Evolutionary conservation across 495 filamentous ascomycete species (phyloP).

Genomic region (Penicillium paxilli): DNA sequence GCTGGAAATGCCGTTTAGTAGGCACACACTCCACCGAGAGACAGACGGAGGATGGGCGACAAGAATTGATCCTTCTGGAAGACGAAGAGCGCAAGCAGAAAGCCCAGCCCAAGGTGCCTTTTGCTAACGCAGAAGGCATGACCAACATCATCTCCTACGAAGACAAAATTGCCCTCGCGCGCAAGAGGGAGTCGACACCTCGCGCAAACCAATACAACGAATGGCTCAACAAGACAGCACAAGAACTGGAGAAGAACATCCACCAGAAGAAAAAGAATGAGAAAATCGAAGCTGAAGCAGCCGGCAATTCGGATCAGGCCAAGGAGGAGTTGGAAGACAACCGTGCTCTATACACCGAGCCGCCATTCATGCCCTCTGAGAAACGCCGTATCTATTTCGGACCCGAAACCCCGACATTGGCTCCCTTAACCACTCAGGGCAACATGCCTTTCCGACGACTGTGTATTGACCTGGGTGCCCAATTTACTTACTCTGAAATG

Average conservation of each 20-base stretch:
- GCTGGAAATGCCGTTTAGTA: constrained; percentile 92
- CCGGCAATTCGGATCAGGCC: constrained; percentile 2
- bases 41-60: constrained; percentile 70
- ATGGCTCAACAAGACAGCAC: constrained; percentile 66
- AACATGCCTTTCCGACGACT: constrained; percentile 94
- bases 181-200: constrained; percentile 61
- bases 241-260: constrained; percentile 51
- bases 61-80: constrained; percentile 73
- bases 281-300: constrained; percentile 2
- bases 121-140: constrained; percentile 58
- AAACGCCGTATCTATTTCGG: constrained; percentile 93
- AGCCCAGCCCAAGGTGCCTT: constrained; percentile 29
- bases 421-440: constrained; percentile 91
- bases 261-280: constrained; percentile 29
- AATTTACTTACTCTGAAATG: constrained; percentile 98
- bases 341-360: constrained; percentile 75
- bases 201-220: constrained; percentile 74
- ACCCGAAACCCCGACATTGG: constrained; percentile 85
- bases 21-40: constrained; percentile 77
- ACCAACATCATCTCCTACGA: constrained; percentile 69
- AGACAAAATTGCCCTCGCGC: constrained; percentile 68
- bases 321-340: constrained; percentile 59
- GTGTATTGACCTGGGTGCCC: constrained; percentile 86
- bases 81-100: constrained; percentile 50
- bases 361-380: constrained; percentile 85